Evolutionary conservation across 2,329 filamentous ascomycete genomes (phyloP), one percentile per base, ranked within the genome.

Genomic region (Trichoderma koningiopsis): DNA sequence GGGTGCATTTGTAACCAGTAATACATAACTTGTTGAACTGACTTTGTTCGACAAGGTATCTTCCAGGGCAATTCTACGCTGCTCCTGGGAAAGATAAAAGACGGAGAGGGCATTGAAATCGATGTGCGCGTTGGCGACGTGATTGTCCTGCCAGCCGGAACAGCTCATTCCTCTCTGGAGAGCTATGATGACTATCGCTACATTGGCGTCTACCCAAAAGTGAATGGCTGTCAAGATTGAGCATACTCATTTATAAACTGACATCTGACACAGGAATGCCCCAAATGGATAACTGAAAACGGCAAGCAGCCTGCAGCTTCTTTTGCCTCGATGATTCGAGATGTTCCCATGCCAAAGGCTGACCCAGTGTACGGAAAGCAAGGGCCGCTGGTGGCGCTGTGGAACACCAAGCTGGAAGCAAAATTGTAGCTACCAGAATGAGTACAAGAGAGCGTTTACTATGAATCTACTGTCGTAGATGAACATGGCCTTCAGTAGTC

Each of bases 121-220:
- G 47, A 63, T 10, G 60, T 63, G 10, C 13, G 29, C 2, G n/a
- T 31, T 3, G 60, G 60, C 60, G 60, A 63, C 10, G 60, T 63
- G n/a, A 63, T 55, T 2, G 60, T 55, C 19, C 60, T 63, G 2
- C 60, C 60, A 40, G 60, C 60, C 2, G 60, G 60, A 2, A 55
- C 60, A 2, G 60, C 60, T 5, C 60, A 63, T n/a, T 63, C 47
- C 31, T 64, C 61, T 19, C 19, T 56, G 7, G 33, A 10, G 33
- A 64, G 61, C 52, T 64, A 52, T 35, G 47, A 37, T 1, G 49
- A 56, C 35, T 64, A 64, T 43, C 61, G 49, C 14, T 64, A 64
- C 24, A 56, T 64, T 55, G 61, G 61, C 24, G 61, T 64, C 19
- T 64, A 56, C 43, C 61, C 61, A 24, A 64, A 22, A 29, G 49